Base-by-base conservation (phyloP, 2,329 filamentous ascomycete genomes). In the Acephala macrosclerotiorum region DNA sequence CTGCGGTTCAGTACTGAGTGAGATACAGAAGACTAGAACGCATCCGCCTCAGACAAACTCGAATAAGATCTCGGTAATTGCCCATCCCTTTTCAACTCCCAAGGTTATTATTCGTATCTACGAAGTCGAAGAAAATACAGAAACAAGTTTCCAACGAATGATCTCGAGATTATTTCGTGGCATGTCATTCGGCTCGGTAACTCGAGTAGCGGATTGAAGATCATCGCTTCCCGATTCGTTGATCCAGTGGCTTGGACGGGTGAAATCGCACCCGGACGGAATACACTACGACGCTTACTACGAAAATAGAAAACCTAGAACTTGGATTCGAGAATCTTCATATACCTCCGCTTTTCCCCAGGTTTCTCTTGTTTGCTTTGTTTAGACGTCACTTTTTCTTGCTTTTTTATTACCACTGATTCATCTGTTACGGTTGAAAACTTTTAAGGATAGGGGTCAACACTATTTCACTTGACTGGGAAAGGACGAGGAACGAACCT, bases 301-400 rank as follows among this genome's bases (percentile, higher is more conserved):
- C 49, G 49, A 53, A 53, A 53, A 53, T 20, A 14, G 20, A 51
- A 25, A 9, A 7, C 3, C 26, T 3, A 22, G 14, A 53, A 18
- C 49, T 49, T 11, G n/a, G n/a, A 49, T 11, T 3, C n/a, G 20
- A 11, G 22, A 22, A 7, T 12, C 2, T 22, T 53, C 25, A 53
- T 53, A 53, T 49, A 53, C 49, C 26, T 33, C 49, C 49, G 49
- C 25, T 16, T 53, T 53, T 53, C 49, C 49, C 49, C 49, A 53
- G 49, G 12, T 53, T 53, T n/a, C 38, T 6, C 25, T 49, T 22
- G n/a, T 49, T 22, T 9, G n/a, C 20, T 49, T 22, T 11, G 9
- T 14, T 6, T 2, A 2, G 49, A 53, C 45, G 25, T 53, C 49
- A 53, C 49, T 42, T 18, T 6, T 42, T 6, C 45, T 49, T 25